These are phyloP conservation scores for Orobanche coerulescens DNA, from an alignment of 257 asterid species.

Conservation along the genomic window DNA sequence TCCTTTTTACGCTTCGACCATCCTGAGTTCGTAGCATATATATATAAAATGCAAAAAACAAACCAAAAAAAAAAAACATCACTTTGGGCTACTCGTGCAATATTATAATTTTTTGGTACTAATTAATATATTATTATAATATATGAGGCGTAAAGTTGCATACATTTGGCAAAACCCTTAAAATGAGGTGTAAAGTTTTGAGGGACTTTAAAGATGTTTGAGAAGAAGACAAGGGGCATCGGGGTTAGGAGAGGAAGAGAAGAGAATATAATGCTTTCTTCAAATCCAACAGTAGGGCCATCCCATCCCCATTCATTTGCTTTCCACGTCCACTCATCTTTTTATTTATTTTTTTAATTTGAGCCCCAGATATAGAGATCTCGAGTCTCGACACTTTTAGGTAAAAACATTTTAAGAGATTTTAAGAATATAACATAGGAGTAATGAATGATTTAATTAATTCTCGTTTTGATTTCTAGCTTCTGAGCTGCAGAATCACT, in stretches of 20 bases:
- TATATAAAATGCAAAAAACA: neutral
- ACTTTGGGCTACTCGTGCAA: slow-evolving; percentile 24
- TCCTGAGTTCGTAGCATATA: too few species aligned
- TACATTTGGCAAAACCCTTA: slow-evolving; percentile 46
- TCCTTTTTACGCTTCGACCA: too few species aligned
- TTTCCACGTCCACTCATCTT: slow-evolving; percentile 20
- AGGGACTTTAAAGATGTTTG: slow-evolving; percentile 38
- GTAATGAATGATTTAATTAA: too few species aligned
- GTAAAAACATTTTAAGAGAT: too few species aligned
- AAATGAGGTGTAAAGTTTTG: slow-evolving; percentile 66
- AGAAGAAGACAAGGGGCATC: slow-evolving; percentile 55
- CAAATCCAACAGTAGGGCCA: slow-evolving; percentile 35
- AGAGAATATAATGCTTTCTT: slow-evolving; percentile 48
- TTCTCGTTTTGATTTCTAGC: too few species aligned
- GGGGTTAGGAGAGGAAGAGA: slow-evolving; percentile 34
- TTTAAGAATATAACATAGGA: too few species aligned
- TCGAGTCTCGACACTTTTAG: too few species aligned
- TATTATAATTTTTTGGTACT: slow-evolving; percentile 16
- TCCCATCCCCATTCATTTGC: slow-evolving; percentile 22
- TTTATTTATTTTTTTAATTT: too few species aligned
- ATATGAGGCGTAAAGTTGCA: slow-evolving; percentile 36
- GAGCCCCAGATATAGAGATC: too few species aligned
- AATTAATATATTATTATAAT: slow-evolving; percentile 13
- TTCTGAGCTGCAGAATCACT: too few species aligned
- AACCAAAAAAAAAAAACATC: neutral